Evolutionary conservation across 768 basidiomycete genomes (phyloP), one percentile per base, ranked within the genome.

Genomic region (Chalciporus piperatus): DNA sequence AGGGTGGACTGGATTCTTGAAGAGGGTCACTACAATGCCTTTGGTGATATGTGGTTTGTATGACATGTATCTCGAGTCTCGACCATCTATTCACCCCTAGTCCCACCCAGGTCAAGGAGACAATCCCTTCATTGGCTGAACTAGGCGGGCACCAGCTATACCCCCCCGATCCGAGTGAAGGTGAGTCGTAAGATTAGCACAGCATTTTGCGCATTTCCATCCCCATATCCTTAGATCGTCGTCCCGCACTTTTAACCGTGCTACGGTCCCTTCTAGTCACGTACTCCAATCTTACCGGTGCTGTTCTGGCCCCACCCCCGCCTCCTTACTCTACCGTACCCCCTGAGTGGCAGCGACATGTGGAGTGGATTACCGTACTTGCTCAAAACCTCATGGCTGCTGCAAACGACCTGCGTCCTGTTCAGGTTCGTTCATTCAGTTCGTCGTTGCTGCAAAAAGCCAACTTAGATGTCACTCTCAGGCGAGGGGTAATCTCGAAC

Each of bases 21-120:
- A 58, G 90, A 91, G 54, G 86, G 87, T 1, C 75, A 82, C 55
- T 96, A 92, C 66, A 79, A 80, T 47, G 86, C 85, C 14, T 96
- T 87, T 69, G 92, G 90, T n/a, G 89, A 94, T 66, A 78, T 78
- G 60, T 96, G 90, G 89, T 87, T 87, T 81, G 90, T 93, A 73
- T 70, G 89, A 66, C 59, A 17, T 11, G 39, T 45, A 30, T 59
- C 43, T 57, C 25, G 44, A 48, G 28, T 28, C 41, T 40, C 39
- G 38, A 57, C 40, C 59, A 55, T 48, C 47, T 46, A 48, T 57
- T 58, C 16, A 65, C 59, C 14, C 30, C 30, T 32, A n/a, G 23
- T 52, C 40, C 27, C 30, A 45, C 45, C 32, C 37, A 92, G 89
- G 82, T 94, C 47, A 89, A 92, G 62, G 91, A 93, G 62, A 83